Percentiles rank a stretch among this genome's conserved stretches.
Evolutionary conservation across 202 grass and related monocot species (phyloP).

Genomic region (Sporobolus alterniflorus): DNA sequence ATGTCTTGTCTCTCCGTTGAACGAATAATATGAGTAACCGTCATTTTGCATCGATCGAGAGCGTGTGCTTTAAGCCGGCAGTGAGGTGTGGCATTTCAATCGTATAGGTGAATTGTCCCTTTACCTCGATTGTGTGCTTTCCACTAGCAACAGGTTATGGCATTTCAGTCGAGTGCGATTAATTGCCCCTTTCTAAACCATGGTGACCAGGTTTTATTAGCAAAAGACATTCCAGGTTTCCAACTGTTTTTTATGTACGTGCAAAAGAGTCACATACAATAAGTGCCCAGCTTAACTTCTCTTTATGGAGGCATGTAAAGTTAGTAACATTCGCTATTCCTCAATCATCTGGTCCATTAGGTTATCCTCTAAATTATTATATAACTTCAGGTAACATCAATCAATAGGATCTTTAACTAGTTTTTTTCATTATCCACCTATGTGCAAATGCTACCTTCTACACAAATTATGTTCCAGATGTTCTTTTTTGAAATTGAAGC

Average conservation of each 20-base stretch:
- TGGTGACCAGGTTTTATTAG: not conserved
- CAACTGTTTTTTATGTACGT: not conserved
- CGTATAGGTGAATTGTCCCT: not conserved
- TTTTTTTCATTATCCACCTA: not conserved
- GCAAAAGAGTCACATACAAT: not conserved
- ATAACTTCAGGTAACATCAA: not conserved
- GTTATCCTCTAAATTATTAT: not conserved
- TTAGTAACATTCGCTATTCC: not conserved
- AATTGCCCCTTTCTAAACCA: conserved; percentile 5
- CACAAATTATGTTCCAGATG: not conserved
- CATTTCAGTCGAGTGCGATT: conserved; percentile 25
- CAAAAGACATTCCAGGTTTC: not conserved
- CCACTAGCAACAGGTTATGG: conserved; percentile 8
- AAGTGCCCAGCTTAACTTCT: not conserved
- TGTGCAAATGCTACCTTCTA: not conserved
- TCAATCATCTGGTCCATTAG: not conserved
- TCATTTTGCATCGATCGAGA: not conserved
- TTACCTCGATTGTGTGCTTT: not conserved
- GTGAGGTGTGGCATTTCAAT: not conserved
- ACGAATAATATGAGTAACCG: not conserved
- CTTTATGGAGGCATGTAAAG: not conserved
- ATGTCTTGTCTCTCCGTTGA: too few species aligned
- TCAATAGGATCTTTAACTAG: not conserved
- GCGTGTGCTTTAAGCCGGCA: not conserved
- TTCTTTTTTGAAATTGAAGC: not conserved